Percentiles rank a stretch among this genome's conserved stretches.
Evolutionary conservation across 2,329 filamentous ascomycete genomes (phyloP).

Genomic region (Apiospora hydei): DNA sequence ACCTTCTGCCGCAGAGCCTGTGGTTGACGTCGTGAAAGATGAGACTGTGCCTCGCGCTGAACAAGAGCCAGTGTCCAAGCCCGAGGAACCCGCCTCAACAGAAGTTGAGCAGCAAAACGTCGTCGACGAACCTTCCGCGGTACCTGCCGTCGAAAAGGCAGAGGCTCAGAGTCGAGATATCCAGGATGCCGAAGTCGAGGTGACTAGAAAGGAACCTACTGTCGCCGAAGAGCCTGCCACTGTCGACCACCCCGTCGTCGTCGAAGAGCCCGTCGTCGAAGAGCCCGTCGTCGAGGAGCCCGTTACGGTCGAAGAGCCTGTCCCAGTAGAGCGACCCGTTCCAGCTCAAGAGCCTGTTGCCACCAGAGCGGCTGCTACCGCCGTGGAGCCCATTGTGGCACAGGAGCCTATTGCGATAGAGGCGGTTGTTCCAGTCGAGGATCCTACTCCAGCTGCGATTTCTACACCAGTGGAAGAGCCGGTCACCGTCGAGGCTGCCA

Average conservation of each 20-base stretch:
- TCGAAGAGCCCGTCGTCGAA: conserved; percentile 9
- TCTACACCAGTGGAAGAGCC: not conserved
- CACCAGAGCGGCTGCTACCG: conserved; percentile 23
- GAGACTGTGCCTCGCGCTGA: not conserved
- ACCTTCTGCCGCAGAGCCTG: not conserved
- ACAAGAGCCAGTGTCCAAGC: not conserved
- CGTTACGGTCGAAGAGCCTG: conserved; percentile 14
- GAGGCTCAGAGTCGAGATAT: not conserved
- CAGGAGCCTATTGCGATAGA: conserved; percentile 7
- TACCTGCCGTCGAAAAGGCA: not conserved
- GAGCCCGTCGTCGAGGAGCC: not conserved
- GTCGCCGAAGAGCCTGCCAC: not conserved
- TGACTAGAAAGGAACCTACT: not conserved
- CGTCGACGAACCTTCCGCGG: no score
- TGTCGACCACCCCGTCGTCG: conserved; percentile 7
- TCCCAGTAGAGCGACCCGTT: conserved; percentile 12
- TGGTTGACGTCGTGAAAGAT: not conserved
- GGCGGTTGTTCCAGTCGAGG: conserved; percentile 15
- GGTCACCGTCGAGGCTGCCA: conserved; percentile 23
- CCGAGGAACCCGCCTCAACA: conserved; percentile 19
- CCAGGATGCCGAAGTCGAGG: not conserved
- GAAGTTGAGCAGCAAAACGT: not conserved
- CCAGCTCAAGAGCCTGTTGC: conserved; percentile 19
- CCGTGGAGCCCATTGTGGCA: not conserved
- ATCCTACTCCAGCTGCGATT: not conserved